These are phyloP conservation scores for Sphaceloma murrayae DNA, from an alignment of 2,329 filamentous ascomycete species.

Conservation along the genomic window DNA sequence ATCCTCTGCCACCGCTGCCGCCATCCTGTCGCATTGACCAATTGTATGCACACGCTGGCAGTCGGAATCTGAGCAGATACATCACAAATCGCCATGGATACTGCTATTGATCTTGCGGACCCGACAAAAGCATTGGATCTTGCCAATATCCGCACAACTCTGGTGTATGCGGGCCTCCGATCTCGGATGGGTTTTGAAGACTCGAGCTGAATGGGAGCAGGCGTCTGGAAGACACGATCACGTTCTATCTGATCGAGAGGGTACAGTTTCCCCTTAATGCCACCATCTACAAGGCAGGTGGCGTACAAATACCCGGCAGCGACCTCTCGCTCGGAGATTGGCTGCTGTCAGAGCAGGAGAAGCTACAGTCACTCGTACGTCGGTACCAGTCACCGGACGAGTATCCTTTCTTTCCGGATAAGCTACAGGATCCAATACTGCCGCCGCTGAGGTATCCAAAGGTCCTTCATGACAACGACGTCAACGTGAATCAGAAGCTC, in stretches of 20 bases:
- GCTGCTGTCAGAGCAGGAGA: slow-evolving; percentile 83
- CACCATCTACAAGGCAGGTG: slow-evolving; percentile 74
- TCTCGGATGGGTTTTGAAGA: not conserved
- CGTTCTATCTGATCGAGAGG: slow-evolving; percentile 90
- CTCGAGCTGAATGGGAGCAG: slow-evolving; percentile 60
- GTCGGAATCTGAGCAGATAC: not conserved
- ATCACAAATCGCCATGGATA: slow-evolving; percentile 60
- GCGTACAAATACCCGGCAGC: slow-evolving; percentile 65
- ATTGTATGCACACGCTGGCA: not conserved
- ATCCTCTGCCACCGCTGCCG: not conserved
- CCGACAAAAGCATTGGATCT: slow-evolving; percentile 78
- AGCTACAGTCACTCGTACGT: slow-evolving; percentile 81
- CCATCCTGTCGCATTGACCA: not conserved
- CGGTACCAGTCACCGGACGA: slow-evolving; percentile 95
- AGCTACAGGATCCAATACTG: slow-evolving; percentile 71
- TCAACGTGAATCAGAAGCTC: slow-evolving; percentile 83
- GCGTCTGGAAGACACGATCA: slow-evolving; percentile 94
- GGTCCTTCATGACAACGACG: slow-evolving; percentile 78
- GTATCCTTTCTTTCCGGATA: slow-evolving; percentile 88
- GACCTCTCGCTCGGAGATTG: slow-evolving; percentile 83
- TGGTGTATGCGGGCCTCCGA: slow-evolving; percentile 27
- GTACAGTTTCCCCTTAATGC: slow-evolving; percentile 93
- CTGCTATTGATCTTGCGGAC: slow-evolving; percentile 79
- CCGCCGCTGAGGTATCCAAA: slow-evolving; percentile 77
- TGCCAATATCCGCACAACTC: slow-evolving; percentile 64